phyloP scores from a whole-genome alignment of 805 yeast species.

The Starmerella geochares region DNA sequence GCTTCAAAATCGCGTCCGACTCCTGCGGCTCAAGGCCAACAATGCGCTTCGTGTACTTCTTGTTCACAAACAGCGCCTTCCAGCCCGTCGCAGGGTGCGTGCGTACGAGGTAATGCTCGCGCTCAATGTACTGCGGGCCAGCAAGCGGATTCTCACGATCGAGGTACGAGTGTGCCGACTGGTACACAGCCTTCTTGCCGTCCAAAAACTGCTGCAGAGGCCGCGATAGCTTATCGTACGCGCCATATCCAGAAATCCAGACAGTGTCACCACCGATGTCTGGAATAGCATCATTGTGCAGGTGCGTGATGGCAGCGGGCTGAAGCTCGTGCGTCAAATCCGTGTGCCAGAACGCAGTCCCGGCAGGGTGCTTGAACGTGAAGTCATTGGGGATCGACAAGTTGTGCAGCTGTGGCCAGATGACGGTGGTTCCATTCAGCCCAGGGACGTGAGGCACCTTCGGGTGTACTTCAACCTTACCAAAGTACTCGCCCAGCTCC shows the following conservation, averaged over 20 bases:
- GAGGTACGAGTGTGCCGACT: constrained; percentile 35
- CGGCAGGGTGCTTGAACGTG: constrained; percentile 28
- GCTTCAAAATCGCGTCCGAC: constrained; percentile 48
- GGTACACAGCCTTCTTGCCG: constrained; percentile 54
- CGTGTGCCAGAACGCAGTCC: constrained; percentile 48
- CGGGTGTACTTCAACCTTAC: constrained; percentile 38
- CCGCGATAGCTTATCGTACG: constrained; percentile 45
- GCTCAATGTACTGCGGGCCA: constrained; percentile 33
- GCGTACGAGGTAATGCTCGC: constrained; percentile 52
- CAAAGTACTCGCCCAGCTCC: constrained; percentile 40
- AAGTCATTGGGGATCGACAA: constrained; percentile 34
- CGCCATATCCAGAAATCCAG: constrained; percentile 47
- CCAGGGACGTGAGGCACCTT: constrained; percentile 30
- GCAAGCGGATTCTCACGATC: constrained; percentile 31
- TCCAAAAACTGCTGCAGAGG: constrained; percentile 40
- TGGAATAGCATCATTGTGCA: constrained; percentile 51
- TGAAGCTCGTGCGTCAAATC: constrained; percentile 68
- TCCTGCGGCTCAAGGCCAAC: constrained; percentile 67
- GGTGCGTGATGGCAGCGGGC: constrained; percentile 63
- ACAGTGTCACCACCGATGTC: constrained; percentile 47
- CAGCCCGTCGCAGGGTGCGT: constrained; percentile 57
- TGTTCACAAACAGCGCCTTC: constrained; percentile 48
- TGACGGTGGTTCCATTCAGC: constrained; percentile 36
- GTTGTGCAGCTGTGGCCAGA: constrained; percentile 39
- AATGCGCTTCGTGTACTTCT: constrained; percentile 53